Evolutionary conservation across 2,329 filamentous ascomycete species (phyloP), one percentile per base, ranked within the genome.

Genomic region (Xylaria sp.): DNA sequence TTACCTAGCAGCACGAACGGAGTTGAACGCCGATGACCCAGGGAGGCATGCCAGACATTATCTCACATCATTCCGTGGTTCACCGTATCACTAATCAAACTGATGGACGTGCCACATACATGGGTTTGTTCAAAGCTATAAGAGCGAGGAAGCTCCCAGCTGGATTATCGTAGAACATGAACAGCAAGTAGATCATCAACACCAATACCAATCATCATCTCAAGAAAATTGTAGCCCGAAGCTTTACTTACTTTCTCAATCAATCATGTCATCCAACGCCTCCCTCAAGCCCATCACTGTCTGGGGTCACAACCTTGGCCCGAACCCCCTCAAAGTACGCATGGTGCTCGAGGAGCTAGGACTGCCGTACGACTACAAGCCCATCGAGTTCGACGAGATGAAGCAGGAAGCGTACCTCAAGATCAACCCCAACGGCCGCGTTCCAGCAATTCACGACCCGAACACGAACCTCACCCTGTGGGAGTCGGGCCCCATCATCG

Each of bases 271-370:
- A 10, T 48, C 68, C 25, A 65, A 65, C 59, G 36, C 62, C 10
- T 63, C 65, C 10, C 59, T 79, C 60, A 76, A 79, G 71, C 76
- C 77, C 45, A 78, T 79, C 72, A 73, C 56, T 12, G 30, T 77
- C 60, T 76, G 72, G 60, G 77, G 76, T 2, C 62, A 63, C 36
- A 64, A 58, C 5, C 34, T 43, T n/a, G 76, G 76, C 13, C 72
- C 76, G 41, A 78, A 79, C 68, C 76, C 76, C 1, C 66, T 70
- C 66, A 80, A 80, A 64, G 72, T 78, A 4, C 50, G 57, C 36
- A 76, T 79, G 28, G 39, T 78, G 3, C 70, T 78, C 43, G 68
- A 74, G 32, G 77, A 79, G 70, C 74, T 80, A 23, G 71, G 65
- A 6, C 12, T 80, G 1, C 77, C 77, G 9, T 74, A 73, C 62